Base-by-base conservation (phyloP, 805 yeast genomes). In the Myxozyma sirexii region DNA sequence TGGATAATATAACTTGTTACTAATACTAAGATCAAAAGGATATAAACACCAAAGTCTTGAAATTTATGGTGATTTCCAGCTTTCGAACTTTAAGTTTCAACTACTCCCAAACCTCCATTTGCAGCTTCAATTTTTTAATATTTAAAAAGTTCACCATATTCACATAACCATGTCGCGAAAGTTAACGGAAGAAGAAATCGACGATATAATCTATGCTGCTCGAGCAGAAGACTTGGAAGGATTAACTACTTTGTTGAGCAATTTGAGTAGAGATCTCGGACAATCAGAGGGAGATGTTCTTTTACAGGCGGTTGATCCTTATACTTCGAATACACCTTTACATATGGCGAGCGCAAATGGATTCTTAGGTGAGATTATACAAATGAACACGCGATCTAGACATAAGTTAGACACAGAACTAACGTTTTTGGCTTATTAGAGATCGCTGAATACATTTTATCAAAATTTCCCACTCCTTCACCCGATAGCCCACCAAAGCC, bases 311-410 rank as follows among this genome's bases (percentile, higher is more conserved):
- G 78, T 79, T 64, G 96, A 92, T 67, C 85, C 84, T 48, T 77
- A 72, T 54, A 80, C 92, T 1, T 72, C 79, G 41, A 83, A 88
- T 53, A 89, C 97, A 0, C 87, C 96, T 6, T 76, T 94, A 51
- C 99, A 94, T 72, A 89, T 90, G 92, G 97, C 98, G 0, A 85
- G 96, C 24, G 99, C 96, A 27, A 94, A 94, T 74, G 99, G 97
- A 0, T 96, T 93, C 71, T 64, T 77, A 3, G 91, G 85, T 60
- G 43, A 45, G 60, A 44, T 23, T 15, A 29, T 5, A 21, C n/a
- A 23, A 15, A 33, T 26, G 12, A 29, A 19, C 43, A 7, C 23
- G 15, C 4, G 17, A 33, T 17, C 31, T 15, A 2, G 10, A 4
- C 15, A 19, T 23, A 2, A 8, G 27, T 27, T 33, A n/a, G 21